Percentiles rank a stretch among this genome's conserved stretches.
Conservation (phyloP, 768 basidiomycete genomes). For the Jaapia argillacea region DNA sequence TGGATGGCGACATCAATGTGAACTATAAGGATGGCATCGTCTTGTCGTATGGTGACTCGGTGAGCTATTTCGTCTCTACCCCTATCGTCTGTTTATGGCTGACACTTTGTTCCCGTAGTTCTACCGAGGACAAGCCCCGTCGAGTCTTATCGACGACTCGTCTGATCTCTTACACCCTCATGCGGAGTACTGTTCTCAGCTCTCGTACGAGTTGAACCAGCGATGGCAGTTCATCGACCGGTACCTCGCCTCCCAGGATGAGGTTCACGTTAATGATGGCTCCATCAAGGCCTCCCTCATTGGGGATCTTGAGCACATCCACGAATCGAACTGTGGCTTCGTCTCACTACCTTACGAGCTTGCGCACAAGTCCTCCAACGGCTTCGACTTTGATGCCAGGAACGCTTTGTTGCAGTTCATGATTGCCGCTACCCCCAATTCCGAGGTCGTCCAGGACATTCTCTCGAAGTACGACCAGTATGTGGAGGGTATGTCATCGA, state of each 20-base stretch:
- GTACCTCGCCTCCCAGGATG: slow-evolving; percentile 14
- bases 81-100: neutral
- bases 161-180: slow-evolving; percentile 28
- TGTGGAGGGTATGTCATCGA: slow-evolving; percentile 37
- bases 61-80: slow-evolving; percentile 22
- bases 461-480: slow-evolving; percentile 37
- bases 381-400: slow-evolving; percentile 25
- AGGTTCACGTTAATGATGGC: slow-evolving; percentile 20
- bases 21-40: slow-evolving; percentile 82
- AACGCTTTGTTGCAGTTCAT: slow-evolving; percentile 72
- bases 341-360: slow-evolving; percentile 30
- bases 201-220: slow-evolving; percentile 24
- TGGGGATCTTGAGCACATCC: slow-evolving; percentile 33
- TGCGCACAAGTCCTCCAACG: slow-evolving; percentile 12
- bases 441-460: slow-evolving; percentile 38
- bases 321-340: slow-evolving; percentile 48
- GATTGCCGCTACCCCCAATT: slow-evolving; percentile 55
- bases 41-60: slow-evolving; percentile 82
- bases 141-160: slow-evolving; percentile 17
- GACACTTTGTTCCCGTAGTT: slow-evolving; percentile 44
- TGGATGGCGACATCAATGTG: slow-evolving; percentile 87
- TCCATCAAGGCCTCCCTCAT: slow-evolving; percentile 10
- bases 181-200: slow-evolving; percentile 39
- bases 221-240: slow-evolving; percentile 19
- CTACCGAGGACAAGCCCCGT: slow-evolving; percentile 53